phyloP scores from a whole-genome alignment of 441 rosid species.

The Croton laevigatus region DNA sequence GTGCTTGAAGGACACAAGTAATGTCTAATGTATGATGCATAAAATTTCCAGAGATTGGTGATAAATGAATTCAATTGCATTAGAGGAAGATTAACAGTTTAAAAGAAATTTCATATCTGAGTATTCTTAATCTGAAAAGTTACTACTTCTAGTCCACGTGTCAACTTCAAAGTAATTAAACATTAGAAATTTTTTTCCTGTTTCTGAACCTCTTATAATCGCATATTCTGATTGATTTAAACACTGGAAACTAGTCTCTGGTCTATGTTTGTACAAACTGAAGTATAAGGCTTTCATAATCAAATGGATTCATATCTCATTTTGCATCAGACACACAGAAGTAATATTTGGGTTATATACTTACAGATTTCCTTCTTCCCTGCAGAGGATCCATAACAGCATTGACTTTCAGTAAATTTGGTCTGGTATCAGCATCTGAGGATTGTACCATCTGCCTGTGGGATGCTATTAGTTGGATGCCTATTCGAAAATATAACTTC shows the following conservation, averaged over 20 bases:
- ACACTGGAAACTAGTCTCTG: neutral
- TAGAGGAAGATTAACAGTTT: neutral
- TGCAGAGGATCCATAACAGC: slow-evolving; percentile 48
- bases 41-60: slow-evolving; percentile 20
- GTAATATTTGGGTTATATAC: neutral
- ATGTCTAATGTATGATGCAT: slow-evolving; percentile 43
- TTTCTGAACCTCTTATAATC: neutral
- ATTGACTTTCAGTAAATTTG: slow-evolving; percentile 33
- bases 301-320: slow-evolving; percentile 16
- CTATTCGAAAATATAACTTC: slow-evolving; percentile 37
- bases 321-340: neutral
- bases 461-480: slow-evolving; percentile 30
- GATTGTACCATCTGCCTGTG: slow-evolving; percentile 52
- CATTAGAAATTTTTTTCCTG: neutral
- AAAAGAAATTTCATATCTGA: neutral
- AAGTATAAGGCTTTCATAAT: neutral
- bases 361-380: slow-evolving; percentile 8
- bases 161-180: neutral
- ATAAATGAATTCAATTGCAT: neutral
- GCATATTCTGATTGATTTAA: neutral
- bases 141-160: neutral
- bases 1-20: slow-evolving; percentile 61
- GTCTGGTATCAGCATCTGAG: slow-evolving; percentile 51
- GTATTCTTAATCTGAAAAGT: slow-evolving; percentile 1
- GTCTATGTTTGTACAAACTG: neutral